These are phyloP conservation scores for Auricularia sp. DNA, from an alignment of 768 basidiomycete genomes.

Conservation along the genomic window DNA sequence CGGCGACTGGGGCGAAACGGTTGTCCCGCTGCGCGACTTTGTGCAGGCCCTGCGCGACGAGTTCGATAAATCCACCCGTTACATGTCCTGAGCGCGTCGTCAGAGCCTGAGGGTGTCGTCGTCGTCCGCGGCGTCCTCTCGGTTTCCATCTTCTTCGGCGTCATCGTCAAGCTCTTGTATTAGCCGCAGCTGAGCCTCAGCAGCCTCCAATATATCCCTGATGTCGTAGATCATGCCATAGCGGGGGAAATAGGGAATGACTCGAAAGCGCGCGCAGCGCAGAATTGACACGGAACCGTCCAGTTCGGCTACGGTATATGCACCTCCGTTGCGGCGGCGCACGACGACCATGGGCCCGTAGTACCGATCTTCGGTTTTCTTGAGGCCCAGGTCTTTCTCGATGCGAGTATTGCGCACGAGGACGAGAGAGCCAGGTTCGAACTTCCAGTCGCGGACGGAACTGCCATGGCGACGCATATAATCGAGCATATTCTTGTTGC, in stretches of 20 bases:
- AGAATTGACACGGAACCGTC: neutral
- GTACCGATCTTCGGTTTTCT: neutral
- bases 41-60: no score
- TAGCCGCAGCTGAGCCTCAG: neutral
- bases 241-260: neutral
- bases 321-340: neutral
- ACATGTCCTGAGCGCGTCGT: no score
- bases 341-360: constrained; percentile 2
- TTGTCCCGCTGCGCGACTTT: no score
- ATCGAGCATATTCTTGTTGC: neutral
- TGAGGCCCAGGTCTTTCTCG: neutral
- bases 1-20: no score
- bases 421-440: neutral
- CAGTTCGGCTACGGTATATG: neutral
- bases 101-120: no score
- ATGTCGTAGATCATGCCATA: neutral
- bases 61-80: no score
- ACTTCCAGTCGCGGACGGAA: neutral
- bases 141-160: neutral
- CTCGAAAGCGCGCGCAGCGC: neutral
- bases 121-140: no score
- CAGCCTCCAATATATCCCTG: neutral
- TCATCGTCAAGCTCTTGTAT: neutral
- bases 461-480: neutral
- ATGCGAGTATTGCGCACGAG: neutral